Percentiles rank a stretch among this genome's conserved stretches.
These are phyloP conservation scores for Plasmodium gallinaceum DNA, from an alignment of 169 alveolate species.

Conservation along the genomic window DNA sequence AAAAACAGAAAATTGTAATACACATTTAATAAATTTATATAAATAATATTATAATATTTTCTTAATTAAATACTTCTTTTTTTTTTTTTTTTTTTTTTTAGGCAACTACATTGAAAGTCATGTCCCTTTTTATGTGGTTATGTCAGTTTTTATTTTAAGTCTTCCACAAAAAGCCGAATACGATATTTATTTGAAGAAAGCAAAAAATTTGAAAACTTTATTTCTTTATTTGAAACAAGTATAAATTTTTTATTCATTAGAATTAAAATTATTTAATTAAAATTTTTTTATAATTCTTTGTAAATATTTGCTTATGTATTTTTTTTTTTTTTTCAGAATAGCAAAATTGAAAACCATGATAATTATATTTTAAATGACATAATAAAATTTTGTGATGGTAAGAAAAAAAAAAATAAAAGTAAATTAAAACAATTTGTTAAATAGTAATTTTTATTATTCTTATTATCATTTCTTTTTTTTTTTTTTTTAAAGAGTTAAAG, in stretches of 20 bases:
- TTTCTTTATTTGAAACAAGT: constrained; percentile 55
- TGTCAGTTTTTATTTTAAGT: constrained; percentile 51
- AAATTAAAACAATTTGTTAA: not conserved
- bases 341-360: constrained; percentile 77
- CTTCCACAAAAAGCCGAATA: constrained; percentile 43
- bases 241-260: not conserved
- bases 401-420: not conserved
- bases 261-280: not conserved
- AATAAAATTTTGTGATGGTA: constrained; percentile 53
- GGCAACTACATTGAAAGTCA: constrained; percentile 75
- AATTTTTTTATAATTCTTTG: not conserved
- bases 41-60: not conserved
- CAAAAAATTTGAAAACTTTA: constrained; percentile 38
- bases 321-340: constrained; percentile 39
- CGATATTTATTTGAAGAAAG: constrained; percentile 38
- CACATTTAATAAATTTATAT: not conserved
- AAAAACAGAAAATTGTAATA: constrained; percentile 59
- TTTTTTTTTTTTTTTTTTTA: constrained; percentile 1
- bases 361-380: constrained; percentile 58
- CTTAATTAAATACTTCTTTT: not conserved
- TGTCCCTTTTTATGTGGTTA: constrained; percentile 58
- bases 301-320: not conserved
- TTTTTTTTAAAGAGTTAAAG: constrained; percentile 34
- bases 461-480: not conserved
- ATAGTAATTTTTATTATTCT: not conserved